Evolutionary conservation across 2,329 filamentous ascomycete species (phyloP), one percentile per base, ranked within the genome.

Genomic region (Monosporascus sp.): DNA sequence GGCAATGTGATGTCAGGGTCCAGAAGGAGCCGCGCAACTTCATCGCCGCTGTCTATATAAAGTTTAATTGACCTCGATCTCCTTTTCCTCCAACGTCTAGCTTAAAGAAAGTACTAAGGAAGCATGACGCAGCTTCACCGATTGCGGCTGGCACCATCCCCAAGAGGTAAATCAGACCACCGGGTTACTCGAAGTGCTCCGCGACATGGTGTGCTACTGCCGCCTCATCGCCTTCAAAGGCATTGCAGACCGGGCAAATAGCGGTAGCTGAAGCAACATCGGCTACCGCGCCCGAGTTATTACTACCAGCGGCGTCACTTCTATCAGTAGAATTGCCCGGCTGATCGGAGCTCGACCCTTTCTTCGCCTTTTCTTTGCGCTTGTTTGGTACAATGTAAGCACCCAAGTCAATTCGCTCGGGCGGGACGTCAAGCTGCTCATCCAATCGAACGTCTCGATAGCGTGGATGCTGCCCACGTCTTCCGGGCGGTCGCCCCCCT

Each of bases 161-260:
- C 31, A 34, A 34, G 9, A 34, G 9, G 5, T 17, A 7, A 36
- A 31, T 48, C 17, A 49, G 15, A 24, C 9, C 7, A 24, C n/a
- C 3, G 20, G 11, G 20, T 59, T 20, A 65, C 50, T 74, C 72
- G 51, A 86, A 84, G 63, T 86, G 83, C 3, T 62, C 66, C 25
- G 81, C 80, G 54, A 89, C 83, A 61, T 90, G 86, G 67, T 85
- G 77, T 9, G 81, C 80, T 9, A 90, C 84, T 8, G 86, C 86
- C 1, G 73, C 71, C 60, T 86, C 85, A 58, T 90, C 86, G 1
- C 86, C 86, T 58, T 85, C 77, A 65, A 89, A 90, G 0, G 63
- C 69, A 3, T 75, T 76, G 63, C 86, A 90, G 1, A 90, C 81
- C 0, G 86, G 86, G 64, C 86, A 90, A 6, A 68, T 75, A 5